Evolutionary conservation across 192 early-diverging fungal genomes (phyloP).

Genomic region (Allomyces macrogynus): DNA sequence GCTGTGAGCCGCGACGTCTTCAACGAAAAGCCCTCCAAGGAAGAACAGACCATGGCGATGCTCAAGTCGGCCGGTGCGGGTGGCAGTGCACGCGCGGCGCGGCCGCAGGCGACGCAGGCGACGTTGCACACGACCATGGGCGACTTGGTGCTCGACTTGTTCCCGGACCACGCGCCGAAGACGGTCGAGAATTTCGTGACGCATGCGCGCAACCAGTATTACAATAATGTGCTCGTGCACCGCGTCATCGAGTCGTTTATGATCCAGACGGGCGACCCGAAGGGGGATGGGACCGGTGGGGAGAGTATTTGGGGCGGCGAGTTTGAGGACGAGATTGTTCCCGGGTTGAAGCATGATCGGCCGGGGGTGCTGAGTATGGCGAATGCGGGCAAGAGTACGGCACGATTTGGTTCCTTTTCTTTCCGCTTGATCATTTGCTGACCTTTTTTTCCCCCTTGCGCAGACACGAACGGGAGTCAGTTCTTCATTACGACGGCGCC

Average conservation of each 20-base stretch:
- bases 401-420: neutral
- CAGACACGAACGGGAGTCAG: slow-evolving; percentile 77
- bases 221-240: slow-evolving; percentile 85
- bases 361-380: slow-evolving; percentile 92
- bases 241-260: slow-evolving; percentile 94
- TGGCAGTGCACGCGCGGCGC: too few relatives aligned
- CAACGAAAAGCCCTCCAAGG: slow-evolving; percentile 89
- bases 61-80: slow-evolving; percentile 28
- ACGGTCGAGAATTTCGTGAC: slow-evolving; percentile 88
- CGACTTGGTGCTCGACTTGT: slow-evolving; percentile 72
- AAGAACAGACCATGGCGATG: slow-evolving; percentile 80
- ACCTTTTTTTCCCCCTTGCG: neutral
- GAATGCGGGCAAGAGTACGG: slow-evolving; percentile 44
- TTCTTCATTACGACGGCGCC: slow-evolving; percentile 90
- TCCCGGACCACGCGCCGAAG: slow-evolving; percentile 78
- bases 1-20: slow-evolving; percentile 61
- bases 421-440: slow-evolving; percentile 6
- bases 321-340: slow-evolving; percentile 85
- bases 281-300: slow-evolving; percentile 84
- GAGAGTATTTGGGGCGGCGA: slow-evolving; percentile 76
- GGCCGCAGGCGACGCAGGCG: slow-evolving; percentile 42
- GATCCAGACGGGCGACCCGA: slow-evolving; percentile 42
- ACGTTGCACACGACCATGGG: slow-evolving; percentile 77
- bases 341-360: slow-evolving; percentile 58
- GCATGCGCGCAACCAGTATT: slow-evolving; percentile 68